Evolutionary conservation across 2,329 filamentous ascomycete species (phyloP).

Genomic region (Phaeophleospora eucalypticola): DNA sequence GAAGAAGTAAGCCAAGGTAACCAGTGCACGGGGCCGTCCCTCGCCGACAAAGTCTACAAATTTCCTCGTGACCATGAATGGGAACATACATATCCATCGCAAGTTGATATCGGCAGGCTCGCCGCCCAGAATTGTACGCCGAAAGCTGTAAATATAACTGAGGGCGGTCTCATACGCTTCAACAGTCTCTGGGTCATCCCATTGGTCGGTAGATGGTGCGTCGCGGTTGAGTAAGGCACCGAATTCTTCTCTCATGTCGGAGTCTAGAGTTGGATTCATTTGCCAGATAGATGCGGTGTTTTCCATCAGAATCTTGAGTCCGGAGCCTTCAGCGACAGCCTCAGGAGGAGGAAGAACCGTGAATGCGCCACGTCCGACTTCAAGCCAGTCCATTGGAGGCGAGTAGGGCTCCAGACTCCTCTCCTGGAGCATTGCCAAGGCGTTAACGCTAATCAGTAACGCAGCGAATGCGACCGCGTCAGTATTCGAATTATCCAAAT

Average conservation of each 20-base stretch:
- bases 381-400: constrained; percentile 32
- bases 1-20: constrained; percentile 35
- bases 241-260: constrained; percentile 21
- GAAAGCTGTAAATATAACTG: constrained; percentile 28
- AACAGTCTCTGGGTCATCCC: constrained; percentile 19
- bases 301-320: constrained; percentile 23
- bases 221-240: constrained; percentile 22
- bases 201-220: constrained; percentile 18
- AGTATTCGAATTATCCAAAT: constrained; percentile 25
- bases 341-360: constrained; percentile 25
- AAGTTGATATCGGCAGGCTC: constrained; percentile 26
- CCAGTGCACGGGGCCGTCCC: constrained; percentile 31
- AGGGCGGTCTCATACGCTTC: constrained; percentile 28
- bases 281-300: constrained; percentile 23
- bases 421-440: constrained; percentile 30
- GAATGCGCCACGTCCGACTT: constrained; percentile 27
- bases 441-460: constrained; percentile 27
- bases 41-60: constrained; percentile 33
- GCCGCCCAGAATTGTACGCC: constrained; percentile 22
- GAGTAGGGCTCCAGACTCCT: constrained; percentile 26
- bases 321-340: constrained; percentile 21
- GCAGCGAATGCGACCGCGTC: constrained; percentile 30
- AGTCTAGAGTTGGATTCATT: constrained; percentile 16
- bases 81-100: constrained; percentile 32
- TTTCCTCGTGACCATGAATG: constrained; percentile 28